Conservation (phyloP, 1,139 yeast genomes). For the Saccharomyces hybrid region DNA sequence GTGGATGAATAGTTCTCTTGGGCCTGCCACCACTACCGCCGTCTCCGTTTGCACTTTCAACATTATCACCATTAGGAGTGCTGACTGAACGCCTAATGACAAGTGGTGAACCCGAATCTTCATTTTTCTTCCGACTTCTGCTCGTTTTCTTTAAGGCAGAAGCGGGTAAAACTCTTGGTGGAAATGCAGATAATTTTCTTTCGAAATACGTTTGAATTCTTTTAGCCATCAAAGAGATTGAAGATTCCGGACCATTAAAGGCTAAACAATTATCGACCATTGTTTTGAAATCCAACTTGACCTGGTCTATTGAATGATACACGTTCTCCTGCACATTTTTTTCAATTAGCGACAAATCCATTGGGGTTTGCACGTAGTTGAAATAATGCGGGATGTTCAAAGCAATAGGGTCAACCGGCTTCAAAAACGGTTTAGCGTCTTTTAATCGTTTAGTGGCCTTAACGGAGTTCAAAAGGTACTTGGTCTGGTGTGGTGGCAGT, state of each 20-base stretch:
- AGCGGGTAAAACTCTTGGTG: constrained; percentile 60
- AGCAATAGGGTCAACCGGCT: constrained; percentile 84
- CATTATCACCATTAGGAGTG: background rate
- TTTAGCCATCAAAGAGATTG: constrained; percentile 84
- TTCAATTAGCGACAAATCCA: constrained; percentile 90
- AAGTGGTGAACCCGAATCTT: constrained; percentile 26
- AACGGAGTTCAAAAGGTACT: constrained; percentile 31
- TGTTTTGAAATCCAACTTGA: constrained; percentile 72
- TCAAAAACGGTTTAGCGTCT: constrained; percentile 84
- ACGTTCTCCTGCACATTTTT: constrained; percentile 62
- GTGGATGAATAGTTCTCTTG: constrained; percentile 93
- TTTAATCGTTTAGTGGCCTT: constrained; percentile 81
- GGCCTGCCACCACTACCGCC: constrained; percentile 62
- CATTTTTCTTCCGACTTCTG: constrained; percentile 6
- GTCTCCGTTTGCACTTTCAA: constrained; percentile 35
- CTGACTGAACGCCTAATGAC: constrained; percentile 38
- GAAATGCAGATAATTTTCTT: constrained; percentile 87
- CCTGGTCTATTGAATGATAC: constrained; percentile 60
- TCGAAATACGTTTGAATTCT: constrained; percentile 87
- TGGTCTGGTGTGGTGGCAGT: background rate
- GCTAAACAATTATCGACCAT: constrained; percentile 76
- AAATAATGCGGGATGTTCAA: constrained; percentile 86
- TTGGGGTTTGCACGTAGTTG: constrained; percentile 75
- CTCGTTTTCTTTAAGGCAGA: constrained; percentile 18
- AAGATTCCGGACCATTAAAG: constrained; percentile 78